phyloP scores from a whole-genome alignment of 495 filamentous ascomycete genomes.

The Trichocladium antarcticum region DNA sequence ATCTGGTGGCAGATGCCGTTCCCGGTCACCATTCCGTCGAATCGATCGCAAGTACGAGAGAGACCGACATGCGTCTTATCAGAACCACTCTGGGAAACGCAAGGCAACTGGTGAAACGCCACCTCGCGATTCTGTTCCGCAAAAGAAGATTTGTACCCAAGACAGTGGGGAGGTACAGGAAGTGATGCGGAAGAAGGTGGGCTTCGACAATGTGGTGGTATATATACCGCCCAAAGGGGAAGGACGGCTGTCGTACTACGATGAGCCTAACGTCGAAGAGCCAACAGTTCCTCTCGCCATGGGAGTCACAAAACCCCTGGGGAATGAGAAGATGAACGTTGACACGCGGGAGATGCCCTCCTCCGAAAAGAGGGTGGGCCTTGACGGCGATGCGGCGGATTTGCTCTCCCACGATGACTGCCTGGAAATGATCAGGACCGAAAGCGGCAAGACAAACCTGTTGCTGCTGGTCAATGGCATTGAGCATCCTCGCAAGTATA shows the following conservation, averaged over 20 bases:
- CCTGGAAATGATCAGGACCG: slow-evolving; percentile 3
- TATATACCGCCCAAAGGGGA: background rate
- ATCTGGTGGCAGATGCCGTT: background rate
- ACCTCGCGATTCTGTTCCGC: too few relatives aligned
- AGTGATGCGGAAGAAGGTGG: background rate
- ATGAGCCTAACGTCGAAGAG: background rate
- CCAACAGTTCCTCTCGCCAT: background rate
- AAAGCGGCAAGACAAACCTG: slow-evolving; percentile 1
- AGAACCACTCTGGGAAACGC: too few relatives aligned
- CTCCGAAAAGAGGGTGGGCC: background rate
- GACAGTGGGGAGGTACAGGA: too few relatives aligned
- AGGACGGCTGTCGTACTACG: slow-evolving; percentile 14
- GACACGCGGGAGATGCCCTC: background rate
- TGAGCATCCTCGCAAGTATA: background rate
- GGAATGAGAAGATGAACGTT: background rate
- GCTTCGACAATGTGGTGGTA: background rate
- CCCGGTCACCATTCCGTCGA: background rate
- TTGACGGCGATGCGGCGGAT: background rate
- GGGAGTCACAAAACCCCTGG: background rate
- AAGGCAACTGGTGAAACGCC: too few relatives aligned
- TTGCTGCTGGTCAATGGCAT: background rate
- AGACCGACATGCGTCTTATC: too few relatives aligned
- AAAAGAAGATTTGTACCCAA: too few relatives aligned
- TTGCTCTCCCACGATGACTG: slow-evolving; percentile 5
- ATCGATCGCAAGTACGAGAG: background rate